Evolutionary conservation across 2,329 filamentous ascomycete genomes (phyloP), one percentile per base, ranked within the genome.

Genomic region (Geoglossum cookeanum): DNA sequence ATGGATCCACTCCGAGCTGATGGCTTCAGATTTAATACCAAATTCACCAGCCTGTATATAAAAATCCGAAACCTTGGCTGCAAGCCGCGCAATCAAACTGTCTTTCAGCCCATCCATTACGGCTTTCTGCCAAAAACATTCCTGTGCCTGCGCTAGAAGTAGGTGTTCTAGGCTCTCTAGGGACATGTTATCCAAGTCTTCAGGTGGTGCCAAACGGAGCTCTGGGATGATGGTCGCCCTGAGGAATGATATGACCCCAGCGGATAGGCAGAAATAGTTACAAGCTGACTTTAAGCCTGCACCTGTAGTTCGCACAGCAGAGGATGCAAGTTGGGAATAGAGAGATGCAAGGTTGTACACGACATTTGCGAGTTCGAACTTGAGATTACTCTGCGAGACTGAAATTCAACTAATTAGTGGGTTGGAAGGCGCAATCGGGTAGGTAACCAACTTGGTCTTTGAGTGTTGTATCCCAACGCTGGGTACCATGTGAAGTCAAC

Each of bases 51-150:
- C 88, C 57, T 83, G 74, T 56, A 82, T 85, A 70, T 97, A 98
- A 48, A 94, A 78, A 65, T 98, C 92, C 1, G 87, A 94, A 3
- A 97, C 89, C 60, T 88, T 82, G 3, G 88, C 88, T 3, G 92
- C 90, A 17, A 98, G 75, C 67, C 94, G 92, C 1, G 92, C 87
- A 60, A 98, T 94, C 0, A 85, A 87, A 1, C 82, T 85, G 67
- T 98, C 92, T 68, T 94, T 96, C 71, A 95, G 81, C 29, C 84
- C 83, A 67, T 96, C 91, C 73, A 94, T 90, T 59, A 94, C 90
- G 0, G 92, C 91, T 68, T 95, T 97, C 63, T 92, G 85, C 92
- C 92, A 98, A 70, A 92, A 97, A 67, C 90, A 97, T 71, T 98
- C 92, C 67, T 98, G 92, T 32, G 85, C 90, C 68, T 98, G 89